These are phyloP conservation scores for Lasiosphaeria hispida DNA, from an alignment of 495 filamentous ascomycete genomes.

Conservation along the genomic window DNA sequence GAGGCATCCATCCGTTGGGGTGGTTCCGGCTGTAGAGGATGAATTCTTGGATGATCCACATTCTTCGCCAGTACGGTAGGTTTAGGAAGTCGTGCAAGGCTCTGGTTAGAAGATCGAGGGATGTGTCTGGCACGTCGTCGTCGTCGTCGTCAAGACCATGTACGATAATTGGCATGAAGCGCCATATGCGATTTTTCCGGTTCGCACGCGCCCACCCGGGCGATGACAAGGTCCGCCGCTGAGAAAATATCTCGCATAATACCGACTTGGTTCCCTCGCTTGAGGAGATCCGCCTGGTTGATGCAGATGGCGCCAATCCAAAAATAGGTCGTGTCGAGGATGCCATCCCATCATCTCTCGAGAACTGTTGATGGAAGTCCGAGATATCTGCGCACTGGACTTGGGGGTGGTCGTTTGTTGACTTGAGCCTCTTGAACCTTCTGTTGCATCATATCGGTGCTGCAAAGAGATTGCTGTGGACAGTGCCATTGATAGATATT, in stretches of 20 bases:
- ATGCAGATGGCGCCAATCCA: no score
- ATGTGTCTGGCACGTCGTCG: not conserved
- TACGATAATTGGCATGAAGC: not conserved
- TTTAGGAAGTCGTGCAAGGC: not conserved
- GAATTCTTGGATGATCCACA: not conserved
- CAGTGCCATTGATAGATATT: not conserved
- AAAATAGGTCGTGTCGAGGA: not conserved
- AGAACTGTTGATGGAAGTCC: no score
- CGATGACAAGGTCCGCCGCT: not conserved
- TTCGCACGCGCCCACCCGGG: not conserved
- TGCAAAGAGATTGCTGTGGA: not conserved
- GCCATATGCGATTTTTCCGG: not conserved
- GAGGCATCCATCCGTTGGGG: not conserved
- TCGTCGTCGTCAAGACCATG: not conserved
- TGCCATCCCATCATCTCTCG: not conserved
- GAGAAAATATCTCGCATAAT: slow-evolving; percentile 7
- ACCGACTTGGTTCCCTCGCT: slow-evolving; percentile 1
- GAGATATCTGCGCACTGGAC: no score
- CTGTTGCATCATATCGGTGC: not conserved
- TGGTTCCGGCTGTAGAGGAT: not conserved
- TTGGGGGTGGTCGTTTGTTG: no score
- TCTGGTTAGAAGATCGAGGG: not conserved
- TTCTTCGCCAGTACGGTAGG: not conserved
- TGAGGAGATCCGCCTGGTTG: not conserved
- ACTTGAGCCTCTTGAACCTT: no score